Conservation (phyloP, 2,329 filamentous ascomycete species). For the Alternaria alternata region DNA sequence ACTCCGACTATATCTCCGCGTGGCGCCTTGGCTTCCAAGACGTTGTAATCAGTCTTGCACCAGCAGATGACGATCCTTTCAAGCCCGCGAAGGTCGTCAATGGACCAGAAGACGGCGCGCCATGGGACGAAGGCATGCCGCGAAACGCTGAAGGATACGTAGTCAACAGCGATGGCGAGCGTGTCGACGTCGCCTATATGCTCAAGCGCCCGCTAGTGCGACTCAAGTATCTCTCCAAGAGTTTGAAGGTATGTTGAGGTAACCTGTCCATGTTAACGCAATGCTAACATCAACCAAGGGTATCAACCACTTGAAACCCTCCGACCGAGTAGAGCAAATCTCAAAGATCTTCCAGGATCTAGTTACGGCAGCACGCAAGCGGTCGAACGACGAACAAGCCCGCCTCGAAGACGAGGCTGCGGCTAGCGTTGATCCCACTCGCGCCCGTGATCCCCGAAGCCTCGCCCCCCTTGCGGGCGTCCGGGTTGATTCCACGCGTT, state of each 20-base stretch:
- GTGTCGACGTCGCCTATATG: conserved; percentile 92
- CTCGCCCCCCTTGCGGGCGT: conserved; percentile 75
- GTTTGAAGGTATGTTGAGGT: conserved; percentile 69
- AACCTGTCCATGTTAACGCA: background rate
- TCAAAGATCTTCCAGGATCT: conserved; percentile 73
- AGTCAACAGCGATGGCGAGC: conserved; percentile 78
- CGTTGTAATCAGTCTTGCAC: conserved; percentile 90
- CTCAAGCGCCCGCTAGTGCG: conserved; percentile 88
- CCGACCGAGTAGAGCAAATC: conserved; percentile 66
- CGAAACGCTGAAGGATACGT: conserved; percentile 68
- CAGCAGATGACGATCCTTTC: conserved; percentile 70
- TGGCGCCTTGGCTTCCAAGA: conserved; percentile 96
- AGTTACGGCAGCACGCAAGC: conserved; percentile 77
- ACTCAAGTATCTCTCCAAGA: conserved; percentile 85
- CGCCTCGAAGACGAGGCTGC: conserved; percentile 87
- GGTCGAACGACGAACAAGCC: conserved; percentile 75
- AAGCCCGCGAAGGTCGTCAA: conserved; percentile 48
- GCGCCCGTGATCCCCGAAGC: conserved; percentile 80
- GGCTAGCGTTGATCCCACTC: conserved; percentile 79
- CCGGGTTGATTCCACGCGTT: conserved; percentile 75
- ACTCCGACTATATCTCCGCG: conserved; percentile 82
- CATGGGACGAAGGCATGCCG: conserved; percentile 63
- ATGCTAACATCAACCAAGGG: conserved; percentile 55
- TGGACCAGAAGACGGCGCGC: conserved; percentile 58
- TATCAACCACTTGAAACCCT: conserved; percentile 65